phyloP scores from a whole-genome alignment of 1,284 basidiomycete genomes.

The Ustilago cynodontis region DNA sequence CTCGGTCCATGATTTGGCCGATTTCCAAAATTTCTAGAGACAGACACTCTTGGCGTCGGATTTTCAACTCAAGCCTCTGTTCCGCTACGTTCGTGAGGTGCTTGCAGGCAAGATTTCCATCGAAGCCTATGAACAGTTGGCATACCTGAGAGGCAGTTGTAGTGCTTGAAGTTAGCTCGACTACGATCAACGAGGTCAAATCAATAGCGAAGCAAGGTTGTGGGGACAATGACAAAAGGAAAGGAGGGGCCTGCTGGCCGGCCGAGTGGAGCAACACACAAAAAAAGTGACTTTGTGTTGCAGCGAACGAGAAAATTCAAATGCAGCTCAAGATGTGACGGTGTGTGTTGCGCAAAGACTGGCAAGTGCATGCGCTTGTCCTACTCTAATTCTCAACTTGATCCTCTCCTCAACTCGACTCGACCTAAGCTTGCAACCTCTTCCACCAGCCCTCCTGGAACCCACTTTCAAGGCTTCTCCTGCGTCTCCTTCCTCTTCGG shows the following conservation, averaged over 20 bases:
- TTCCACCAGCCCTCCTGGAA: not conserved
- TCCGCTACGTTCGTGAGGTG: not conserved
- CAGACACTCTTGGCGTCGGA: not conserved
- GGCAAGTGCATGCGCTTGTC: not conserved
- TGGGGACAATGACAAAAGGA: not conserved
- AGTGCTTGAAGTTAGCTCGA: not conserved
- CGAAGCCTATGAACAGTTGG: not conserved
- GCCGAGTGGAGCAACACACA: slow-evolving; percentile 8
- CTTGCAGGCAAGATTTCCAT: not conserved
- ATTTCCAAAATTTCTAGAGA: slow-evolving; percentile 1
- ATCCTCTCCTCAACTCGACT: not conserved
- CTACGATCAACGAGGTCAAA: not conserved
- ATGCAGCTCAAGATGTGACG: not conserved
- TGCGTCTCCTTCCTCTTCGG: not conserved
- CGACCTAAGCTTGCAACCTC: not conserved
- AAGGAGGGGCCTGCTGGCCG: not conserved
- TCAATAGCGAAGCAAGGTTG: not conserved
- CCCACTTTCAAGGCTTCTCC: not conserved
- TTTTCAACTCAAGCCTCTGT: not conserved
- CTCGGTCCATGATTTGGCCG: not conserved
- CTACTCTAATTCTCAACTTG: not conserved
- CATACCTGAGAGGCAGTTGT: too few relatives aligned
- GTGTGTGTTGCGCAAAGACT: not conserved
- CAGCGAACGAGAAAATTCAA: slow-evolving; percentile 8
- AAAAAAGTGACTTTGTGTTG: not conserved